Base-by-base conservation (phyloP, 805 yeast genomes). In the Schizosaccharomyces octosporus region DNA sequence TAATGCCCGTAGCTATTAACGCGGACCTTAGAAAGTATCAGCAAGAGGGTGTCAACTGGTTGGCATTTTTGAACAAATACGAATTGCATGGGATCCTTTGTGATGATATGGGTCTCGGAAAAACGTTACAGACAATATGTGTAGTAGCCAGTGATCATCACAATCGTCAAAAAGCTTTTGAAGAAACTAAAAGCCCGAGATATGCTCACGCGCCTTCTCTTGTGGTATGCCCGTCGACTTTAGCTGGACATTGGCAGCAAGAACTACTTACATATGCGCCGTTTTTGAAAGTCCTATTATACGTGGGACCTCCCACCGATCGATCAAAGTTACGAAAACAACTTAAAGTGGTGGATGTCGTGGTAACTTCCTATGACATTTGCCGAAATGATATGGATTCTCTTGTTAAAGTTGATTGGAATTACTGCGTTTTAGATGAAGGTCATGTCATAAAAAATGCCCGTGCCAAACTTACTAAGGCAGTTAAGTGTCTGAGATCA, bases 101-200 rank as follows among this genome's bases (percentile, higher is more conserved):
- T 80, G 99, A 93, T 71, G 99, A 93, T 81, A 93, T 93, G 99
- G 99, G 99, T 5, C 77, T 93, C 39, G 99, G 99, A 61, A 93
- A 93, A 70, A 93, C 99, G 0, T 76, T 93, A 63, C 99, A 93
- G 72, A 89, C 98, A 0, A 89, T 93, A 68, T 93, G 98, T 73
- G 90, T 94, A 66, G 88, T 93, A 61, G 86, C 98, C 0, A 87
- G 97, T 69, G 98, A 93, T 68, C 98, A 93, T 68, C 86, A 88
- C 67, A 67, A 87, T 65, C 80, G 98, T 65, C 82, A 81, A 11
- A 84, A 84, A 66, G 84, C 83, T 65, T 85, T 76, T 70, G 76
- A 72, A 6, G 72, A 76, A 63, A 81, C 95, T 0, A 71, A 77
- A 41, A 76, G 84, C 0, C 74, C 75, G 13, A 95, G 88, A 66